These are phyloP conservation scores for Penicillium janthinellum DNA, from an alignment of 2,329 filamentous ascomycete genomes.

Conservation along the genomic window DNA sequence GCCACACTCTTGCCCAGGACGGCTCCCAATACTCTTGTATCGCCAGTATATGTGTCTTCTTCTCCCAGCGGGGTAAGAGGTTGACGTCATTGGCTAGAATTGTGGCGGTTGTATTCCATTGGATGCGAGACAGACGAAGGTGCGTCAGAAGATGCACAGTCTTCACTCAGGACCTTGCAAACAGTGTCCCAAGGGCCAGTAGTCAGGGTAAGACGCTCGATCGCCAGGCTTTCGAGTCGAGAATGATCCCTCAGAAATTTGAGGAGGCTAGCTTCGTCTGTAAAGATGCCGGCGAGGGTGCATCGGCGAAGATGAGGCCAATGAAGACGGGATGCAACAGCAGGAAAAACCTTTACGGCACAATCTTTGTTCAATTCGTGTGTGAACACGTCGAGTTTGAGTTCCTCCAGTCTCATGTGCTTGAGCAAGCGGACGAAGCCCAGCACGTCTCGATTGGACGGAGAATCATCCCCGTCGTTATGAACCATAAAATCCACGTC, in stretches of 20 bases:
- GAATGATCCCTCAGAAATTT: not conserved
- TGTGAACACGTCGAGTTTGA: not conserved
- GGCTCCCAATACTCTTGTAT: not conserved
- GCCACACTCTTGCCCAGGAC: not conserved
- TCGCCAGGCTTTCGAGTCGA: not conserved
- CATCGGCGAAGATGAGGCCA: not conserved
- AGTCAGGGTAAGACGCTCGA: not conserved
- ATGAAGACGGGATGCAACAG: not conserved
- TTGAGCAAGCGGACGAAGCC: not conserved
- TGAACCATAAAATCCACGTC: fast-evolving
- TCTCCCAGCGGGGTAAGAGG: not conserved
- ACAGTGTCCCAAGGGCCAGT: not conserved
- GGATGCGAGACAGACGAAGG: not conserved
- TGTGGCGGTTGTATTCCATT: not conserved
- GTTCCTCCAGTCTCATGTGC: not conserved
- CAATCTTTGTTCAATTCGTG: not conserved
- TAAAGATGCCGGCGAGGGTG: not conserved
- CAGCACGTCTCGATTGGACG: not conserved
- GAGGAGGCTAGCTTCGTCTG: not conserved
- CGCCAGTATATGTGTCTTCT: not conserved
- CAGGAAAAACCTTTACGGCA: not conserved
- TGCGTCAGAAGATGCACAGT: not conserved
- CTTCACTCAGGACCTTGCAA: not conserved
- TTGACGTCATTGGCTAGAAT: not conserved
- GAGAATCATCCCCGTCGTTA: not conserved